Evolutionary conservation across 2,329 filamentous ascomycete species (phyloP).

Genomic region (Cladosporium sp.): DNA sequence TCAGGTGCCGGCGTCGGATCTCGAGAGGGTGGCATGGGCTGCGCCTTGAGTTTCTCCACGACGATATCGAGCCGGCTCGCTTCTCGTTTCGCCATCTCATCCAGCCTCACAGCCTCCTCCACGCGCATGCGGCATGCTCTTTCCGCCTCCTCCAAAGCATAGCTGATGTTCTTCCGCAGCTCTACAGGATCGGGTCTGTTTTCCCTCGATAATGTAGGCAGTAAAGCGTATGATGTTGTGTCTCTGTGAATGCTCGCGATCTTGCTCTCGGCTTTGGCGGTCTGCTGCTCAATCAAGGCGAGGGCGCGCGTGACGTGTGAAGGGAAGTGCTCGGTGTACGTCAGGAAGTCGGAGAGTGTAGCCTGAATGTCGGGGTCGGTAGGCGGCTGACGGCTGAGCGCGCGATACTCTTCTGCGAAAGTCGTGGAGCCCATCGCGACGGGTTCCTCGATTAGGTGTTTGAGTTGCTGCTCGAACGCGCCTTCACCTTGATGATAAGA

Average conservation of each 20-base stretch:
- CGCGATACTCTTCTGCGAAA: constrained; percentile 25
- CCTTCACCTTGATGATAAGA: not conserved
- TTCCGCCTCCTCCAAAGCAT: constrained; percentile 36
- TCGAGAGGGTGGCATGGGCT: constrained; percentile 54
- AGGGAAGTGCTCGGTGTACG: constrained; percentile 64
- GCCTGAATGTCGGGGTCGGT: constrained; percentile 58
- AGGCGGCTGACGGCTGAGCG: constrained; percentile 27
- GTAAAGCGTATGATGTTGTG: constrained; percentile 41
- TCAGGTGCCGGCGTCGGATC: constrained; percentile 48
- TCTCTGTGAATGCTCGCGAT: constrained; percentile 43
- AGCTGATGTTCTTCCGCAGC: constrained; percentile 52
- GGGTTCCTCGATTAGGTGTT: not conserved
- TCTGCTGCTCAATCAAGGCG: constrained; percentile 52
- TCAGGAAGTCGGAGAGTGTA: constrained; percentile 61
- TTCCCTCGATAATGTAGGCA: constrained; percentile 45
- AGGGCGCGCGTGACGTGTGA: constrained; percentile 58
- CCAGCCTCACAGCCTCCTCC: constrained; percentile 29
- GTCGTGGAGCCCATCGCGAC: constrained; percentile 18
- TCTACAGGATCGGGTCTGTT: constrained; percentile 46
- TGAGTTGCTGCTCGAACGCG: not conserved
- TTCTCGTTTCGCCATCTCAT: constrained; percentile 30
- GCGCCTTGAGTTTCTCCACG: constrained; percentile 54
- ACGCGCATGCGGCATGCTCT: constrained; percentile 28
- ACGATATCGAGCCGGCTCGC: constrained; percentile 53
- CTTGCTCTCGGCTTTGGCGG: constrained; percentile 37